Base-by-base conservation (phyloP, 768 basidiomycete genomes). In the Pleurotus ostreatus region DNA sequence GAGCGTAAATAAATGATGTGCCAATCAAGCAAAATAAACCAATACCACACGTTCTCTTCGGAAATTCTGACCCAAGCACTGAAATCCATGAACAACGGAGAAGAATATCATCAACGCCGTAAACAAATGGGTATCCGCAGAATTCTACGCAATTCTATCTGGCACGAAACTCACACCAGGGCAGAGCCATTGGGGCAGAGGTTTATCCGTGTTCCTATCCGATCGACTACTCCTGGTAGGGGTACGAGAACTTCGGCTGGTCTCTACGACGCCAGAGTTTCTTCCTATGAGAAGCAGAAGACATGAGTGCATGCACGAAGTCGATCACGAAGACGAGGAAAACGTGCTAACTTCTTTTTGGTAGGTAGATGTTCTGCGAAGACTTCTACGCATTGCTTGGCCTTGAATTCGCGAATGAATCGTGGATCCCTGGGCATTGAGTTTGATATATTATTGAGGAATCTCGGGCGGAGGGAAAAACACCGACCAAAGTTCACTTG, bases 391-490 rank as follows among this genome's bases (percentile, higher is more conserved):
- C 91, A 92, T 63, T 96, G 61, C 64, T 92, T 80, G 2, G 79
- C 70, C 72, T 95, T 98, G 79, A 96, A 98, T 64, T 89, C 84
- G 26, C 94, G 87, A 62, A 98, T 94, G 72, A 96, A 98, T 0
- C 89, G 86, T 22, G 96, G 96, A 66, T 98, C 96, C 94, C 92
- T 94, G 60, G 16, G 46, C 15, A 38, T 39, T 15, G 51, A 39
- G 5, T 16, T 16, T 11, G 9, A 4, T 49, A 7, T 44, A 61
- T 48, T n/a, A 47, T 44, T 26, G 34, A 47, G 37, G 45, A 13
- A 44, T 26, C n/a, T 2, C 1, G 44, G 18, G 1, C 40, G n/a
- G 46, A 20, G 15, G 12, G 49, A 13, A 18, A 5, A n/a, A 60
- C 23, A 4, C 64, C 80, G 59, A 94, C 94, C 96, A 98, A 20